These are phyloP conservation scores for Globisporangium spiculum DNA, from an alignment of 352 stramenopile species.

Conservation along the genomic window DNA sequence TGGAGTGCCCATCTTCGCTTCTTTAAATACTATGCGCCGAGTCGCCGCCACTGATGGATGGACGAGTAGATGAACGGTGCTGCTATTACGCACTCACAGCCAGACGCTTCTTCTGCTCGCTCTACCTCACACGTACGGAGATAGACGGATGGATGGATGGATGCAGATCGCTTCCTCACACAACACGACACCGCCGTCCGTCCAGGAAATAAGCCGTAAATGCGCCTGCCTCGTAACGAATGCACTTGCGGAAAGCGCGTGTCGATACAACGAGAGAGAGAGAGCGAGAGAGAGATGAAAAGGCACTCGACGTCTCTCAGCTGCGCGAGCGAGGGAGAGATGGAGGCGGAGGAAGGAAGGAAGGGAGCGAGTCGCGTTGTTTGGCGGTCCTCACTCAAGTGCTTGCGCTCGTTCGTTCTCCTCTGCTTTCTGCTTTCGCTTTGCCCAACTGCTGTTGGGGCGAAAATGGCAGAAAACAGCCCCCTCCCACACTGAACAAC, in stretches of 20 bases:
- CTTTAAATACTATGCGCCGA: constrained; percentile 12
- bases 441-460: background rate
- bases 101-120: background rate
- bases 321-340: background rate
- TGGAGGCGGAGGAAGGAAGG: background rate
- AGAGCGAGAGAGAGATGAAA: background rate
- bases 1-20: constrained; percentile 42
- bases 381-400: background rate
- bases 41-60: background rate
- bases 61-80: background rate
- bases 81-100: background rate
- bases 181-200: background rate
- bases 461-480: background rate
- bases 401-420: background rate
- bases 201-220: background rate
- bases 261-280: background rate
- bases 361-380: background rate
- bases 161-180: background rate
- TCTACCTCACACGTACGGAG: background rate
- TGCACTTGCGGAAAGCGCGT: background rate
- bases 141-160: background rate
- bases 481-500: background rate
- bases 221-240: background rate
- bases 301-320: background rate
- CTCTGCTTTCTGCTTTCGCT: background rate